A percentile compares a stretch with the other conserved stretches of the same genome.
Conservation (phyloP, 805 yeast species). For the Ogataea nonfermentans region DNA sequence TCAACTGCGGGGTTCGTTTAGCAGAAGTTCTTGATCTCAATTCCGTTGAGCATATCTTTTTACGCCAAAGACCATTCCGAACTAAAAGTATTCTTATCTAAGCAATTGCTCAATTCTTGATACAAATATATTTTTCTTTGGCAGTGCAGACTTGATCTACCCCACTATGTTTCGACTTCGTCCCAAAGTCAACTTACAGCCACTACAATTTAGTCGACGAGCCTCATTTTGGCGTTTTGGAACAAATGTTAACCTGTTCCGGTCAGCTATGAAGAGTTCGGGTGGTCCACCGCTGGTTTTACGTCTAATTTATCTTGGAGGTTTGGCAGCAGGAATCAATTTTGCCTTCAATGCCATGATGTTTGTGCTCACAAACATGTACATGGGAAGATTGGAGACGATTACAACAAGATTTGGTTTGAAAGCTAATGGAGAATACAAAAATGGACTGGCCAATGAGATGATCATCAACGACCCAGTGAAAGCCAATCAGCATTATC, state of each 20-base stretch:
- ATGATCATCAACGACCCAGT: constrained; percentile 32
- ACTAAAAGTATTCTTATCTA: too few species aligned
- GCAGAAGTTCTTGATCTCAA: too few species aligned
- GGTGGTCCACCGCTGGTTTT: constrained; percentile 45
- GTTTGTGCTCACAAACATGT: constrained; percentile 31
- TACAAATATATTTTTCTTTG: background rate
- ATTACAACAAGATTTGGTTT: constrained; percentile 31
- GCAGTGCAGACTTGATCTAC: background rate
- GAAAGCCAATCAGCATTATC: constrained; percentile 36
- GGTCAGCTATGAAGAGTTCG: constrained; percentile 27
- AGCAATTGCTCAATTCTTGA: too few species aligned
- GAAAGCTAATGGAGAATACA: constrained; percentile 29
- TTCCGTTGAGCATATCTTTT: too few species aligned
- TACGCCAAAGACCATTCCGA: too few species aligned
- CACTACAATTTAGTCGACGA: constrained; percentile 8
- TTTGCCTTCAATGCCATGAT: constrained; percentile 36
- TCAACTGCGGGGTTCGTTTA: too few species aligned
- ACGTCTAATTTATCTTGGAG: constrained; percentile 42
- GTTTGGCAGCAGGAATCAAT: constrained; percentile 41
- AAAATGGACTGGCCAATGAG: constrained; percentile 41
- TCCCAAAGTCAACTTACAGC: background rate
- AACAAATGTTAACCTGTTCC: constrained; percentile 28
- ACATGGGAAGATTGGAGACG: constrained; percentile 29
- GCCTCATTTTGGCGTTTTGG: constrained; percentile 36
- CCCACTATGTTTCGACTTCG: constrained; percentile 8